These are phyloP conservation scores for Lyophyllum shimeji DNA, from an alignment of 768 basidiomycete species.

Conservation along the genomic window DNA sequence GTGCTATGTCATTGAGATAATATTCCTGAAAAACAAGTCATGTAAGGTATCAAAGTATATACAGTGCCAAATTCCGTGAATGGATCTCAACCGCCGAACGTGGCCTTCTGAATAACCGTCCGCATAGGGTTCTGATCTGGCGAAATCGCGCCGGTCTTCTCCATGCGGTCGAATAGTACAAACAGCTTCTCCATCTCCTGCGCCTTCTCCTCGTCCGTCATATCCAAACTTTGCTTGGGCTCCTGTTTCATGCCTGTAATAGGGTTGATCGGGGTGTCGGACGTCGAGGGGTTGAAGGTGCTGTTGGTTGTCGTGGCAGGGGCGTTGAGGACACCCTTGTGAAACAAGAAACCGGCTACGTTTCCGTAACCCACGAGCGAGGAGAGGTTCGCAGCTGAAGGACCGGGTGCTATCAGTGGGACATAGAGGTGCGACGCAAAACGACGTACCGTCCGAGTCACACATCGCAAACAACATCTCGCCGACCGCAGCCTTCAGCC, in stretches of 20 bases:
- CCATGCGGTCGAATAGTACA: slow-evolving; percentile 89
- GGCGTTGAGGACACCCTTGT: slow-evolving; percentile 77
- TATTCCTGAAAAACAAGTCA: no score
- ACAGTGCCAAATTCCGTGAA: background rate
- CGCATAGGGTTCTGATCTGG: slow-evolving; percentile 71
- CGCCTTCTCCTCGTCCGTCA: slow-evolving; percentile 97
- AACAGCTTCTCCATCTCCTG: slow-evolving; percentile 90
- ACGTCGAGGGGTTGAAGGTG: slow-evolving; percentile 32
- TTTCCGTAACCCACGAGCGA: slow-evolving; percentile 91
- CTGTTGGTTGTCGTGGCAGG: slow-evolving; percentile 32
- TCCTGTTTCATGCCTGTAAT: slow-evolving; percentile 77
- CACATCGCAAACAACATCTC: slow-evolving; percentile 87
- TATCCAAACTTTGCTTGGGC: slow-evolving; percentile 42
- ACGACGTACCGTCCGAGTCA: slow-evolving; percentile 59
- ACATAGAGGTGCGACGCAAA: background rate
- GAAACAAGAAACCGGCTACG: slow-evolving; percentile 91
- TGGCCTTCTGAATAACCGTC: slow-evolving; percentile 52
- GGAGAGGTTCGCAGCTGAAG: slow-evolving; percentile 62
- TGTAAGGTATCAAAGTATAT: no score
- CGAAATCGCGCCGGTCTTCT: slow-evolving; percentile 69
- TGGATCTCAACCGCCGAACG: background rate
- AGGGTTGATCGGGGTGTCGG: slow-evolving; percentile 63
- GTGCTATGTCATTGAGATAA: no score
- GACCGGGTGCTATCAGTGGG: background rate
- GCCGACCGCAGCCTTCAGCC: slow-evolving; percentile 75